Evolutionary conservation across 2,329 filamentous ascomycete genomes (phyloP).

Genomic region (Trichoderma simmonsii): DNA sequence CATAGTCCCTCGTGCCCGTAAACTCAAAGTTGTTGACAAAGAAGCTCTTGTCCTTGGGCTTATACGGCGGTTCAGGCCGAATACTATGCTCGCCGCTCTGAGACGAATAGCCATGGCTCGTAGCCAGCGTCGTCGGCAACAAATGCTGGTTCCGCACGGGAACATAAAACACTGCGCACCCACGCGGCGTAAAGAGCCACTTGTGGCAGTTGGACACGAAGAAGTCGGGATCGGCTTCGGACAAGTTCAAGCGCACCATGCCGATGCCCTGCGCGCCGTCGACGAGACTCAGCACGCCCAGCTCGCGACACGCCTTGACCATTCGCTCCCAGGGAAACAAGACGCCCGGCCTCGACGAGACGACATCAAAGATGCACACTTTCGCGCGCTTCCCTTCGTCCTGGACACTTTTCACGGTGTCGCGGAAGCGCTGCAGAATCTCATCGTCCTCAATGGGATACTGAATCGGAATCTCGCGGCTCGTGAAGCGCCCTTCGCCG

Average conservation of each 20-base stretch:
- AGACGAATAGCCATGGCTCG: slow-evolving; percentile 72
- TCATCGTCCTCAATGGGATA: slow-evolving; percentile 71
- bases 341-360: slow-evolving; percentile 75
- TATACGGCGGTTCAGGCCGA: slow-evolving; percentile 31
- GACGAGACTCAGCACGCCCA: slow-evolving; percentile 68
- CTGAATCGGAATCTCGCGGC: slow-evolving; percentile 55
- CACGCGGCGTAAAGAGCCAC: slow-evolving; percentile 81
- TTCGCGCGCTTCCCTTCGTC: slow-evolving; percentile 59
- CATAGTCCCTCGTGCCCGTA: slow-evolving; percentile 70
- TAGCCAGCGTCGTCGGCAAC: slow-evolving; percentile 72
- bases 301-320: slow-evolving; percentile 59
- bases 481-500: slow-evolving; percentile 39
- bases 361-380: slow-evolving; percentile 70
- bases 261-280: slow-evolving; percentile 87
- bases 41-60: slow-evolving; percentile 44
- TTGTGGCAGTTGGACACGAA: slow-evolving; percentile 86
- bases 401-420: slow-evolving; percentile 52
- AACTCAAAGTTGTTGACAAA: slow-evolving; percentile 75
- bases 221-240: slow-evolving; percentile 72
- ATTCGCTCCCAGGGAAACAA: slow-evolving; percentile 74
- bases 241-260: slow-evolving; percentile 69
- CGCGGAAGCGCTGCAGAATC: slow-evolving; percentile 59
- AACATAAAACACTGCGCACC: slow-evolving; percentile 78
- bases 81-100: slow-evolving; percentile 18
- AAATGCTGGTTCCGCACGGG: slow-evolving; percentile 71